Conservation (phyloP, 2,329 filamentous ascomycete genomes). For the Westerdykella sp. region DNA sequence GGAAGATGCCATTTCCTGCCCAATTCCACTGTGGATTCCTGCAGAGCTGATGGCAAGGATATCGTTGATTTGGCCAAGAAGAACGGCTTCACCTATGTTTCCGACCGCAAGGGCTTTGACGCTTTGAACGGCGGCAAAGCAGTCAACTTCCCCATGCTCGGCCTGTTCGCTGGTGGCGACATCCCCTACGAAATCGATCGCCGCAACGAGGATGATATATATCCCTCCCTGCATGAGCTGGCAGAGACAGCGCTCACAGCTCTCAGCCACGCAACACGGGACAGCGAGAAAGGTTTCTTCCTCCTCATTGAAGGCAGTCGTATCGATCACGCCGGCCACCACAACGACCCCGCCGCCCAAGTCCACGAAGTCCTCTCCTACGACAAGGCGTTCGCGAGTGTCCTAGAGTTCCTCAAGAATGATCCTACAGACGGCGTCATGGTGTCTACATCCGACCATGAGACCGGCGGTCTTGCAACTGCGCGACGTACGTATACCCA, state of each 20-base stretch:
- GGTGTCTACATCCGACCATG: conserved; percentile 89
- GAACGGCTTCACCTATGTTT: conserved; percentile 74
- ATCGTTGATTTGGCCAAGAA: conserved; percentile 66
- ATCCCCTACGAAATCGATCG: conserved; percentile 94
- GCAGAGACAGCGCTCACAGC: conserved; percentile 71
- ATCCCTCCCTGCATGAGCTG: conserved; percentile 91
- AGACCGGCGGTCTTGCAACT: conserved; percentile 81
- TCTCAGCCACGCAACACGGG: conserved; percentile 71
- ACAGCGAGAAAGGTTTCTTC: conserved; percentile 91
- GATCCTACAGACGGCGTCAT: conserved; percentile 70
- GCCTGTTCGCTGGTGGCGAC: conserved; percentile 74
- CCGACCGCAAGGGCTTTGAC: conserved; percentile 69
- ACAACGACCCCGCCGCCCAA: conserved; percentile 51
- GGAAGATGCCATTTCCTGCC: conserved; percentile 89
- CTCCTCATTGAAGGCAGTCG: conserved; percentile 96
- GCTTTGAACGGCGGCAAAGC: conserved; percentile 59
- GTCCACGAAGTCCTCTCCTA: conserved; percentile 89
- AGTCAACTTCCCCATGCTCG: conserved; percentile 73
- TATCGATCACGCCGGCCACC: conserved; percentile 84
- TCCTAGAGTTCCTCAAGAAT: conserved; percentile 75
- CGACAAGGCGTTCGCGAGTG: conserved; percentile 75
- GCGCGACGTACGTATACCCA: conserved; percentile 59
- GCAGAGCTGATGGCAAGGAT: conserved; percentile 71
- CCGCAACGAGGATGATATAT: conserved; percentile 66
- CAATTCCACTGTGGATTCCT: conserved; percentile 74